A percentile compares a stretch with the other conserved stretches of the same genome.
phyloP scores from a whole-genome alignment of 257 asterid species.

The Euphrasia confusa region DNA sequence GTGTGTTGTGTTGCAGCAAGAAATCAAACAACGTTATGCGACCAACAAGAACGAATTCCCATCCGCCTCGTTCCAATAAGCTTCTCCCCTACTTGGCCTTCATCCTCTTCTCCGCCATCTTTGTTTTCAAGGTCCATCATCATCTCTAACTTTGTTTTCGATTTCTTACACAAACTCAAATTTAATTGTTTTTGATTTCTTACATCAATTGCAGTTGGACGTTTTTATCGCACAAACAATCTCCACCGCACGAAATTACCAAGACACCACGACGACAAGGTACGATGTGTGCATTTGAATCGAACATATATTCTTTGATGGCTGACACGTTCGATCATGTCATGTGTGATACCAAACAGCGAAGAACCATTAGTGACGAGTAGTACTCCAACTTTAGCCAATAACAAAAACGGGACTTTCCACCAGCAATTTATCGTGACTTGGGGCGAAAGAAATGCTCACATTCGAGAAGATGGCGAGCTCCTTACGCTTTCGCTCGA shows the following conservation, averaged over 20 bases:
- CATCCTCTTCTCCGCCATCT: conserved; percentile 61
- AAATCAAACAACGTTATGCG: conserved; percentile 47
- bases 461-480: conserved; percentile 53
- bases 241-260: conserved; percentile 35
- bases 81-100: conserved; percentile 57
- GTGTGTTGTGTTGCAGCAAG: neutral
- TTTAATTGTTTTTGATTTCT: too few species aligned
- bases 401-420: conserved; percentile 56
- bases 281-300: conserved; percentile 2
- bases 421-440: conserved; percentile 43
- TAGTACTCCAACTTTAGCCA: conserved; percentile 14
- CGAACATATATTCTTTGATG: too few species aligned
- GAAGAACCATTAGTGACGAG: conserved; percentile 23
- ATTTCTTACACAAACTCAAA: too few species aligned
- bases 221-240: conserved; percentile 55
- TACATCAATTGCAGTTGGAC: conserved; percentile 70
- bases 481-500: conserved; percentile 66
- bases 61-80: conserved; percentile 46
- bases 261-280: conserved; percentile 35
- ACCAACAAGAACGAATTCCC: conserved; percentile 30
- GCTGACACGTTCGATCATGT: neutral
- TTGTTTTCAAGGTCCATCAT: conserved; percentile 66
- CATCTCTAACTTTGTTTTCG: neutral
- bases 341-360: neutral
- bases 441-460: conserved; percentile 63